Evolutionary conservation across 352 stramenopile species (phyloP).

Genomic region (Phytophthora pini): DNA sequence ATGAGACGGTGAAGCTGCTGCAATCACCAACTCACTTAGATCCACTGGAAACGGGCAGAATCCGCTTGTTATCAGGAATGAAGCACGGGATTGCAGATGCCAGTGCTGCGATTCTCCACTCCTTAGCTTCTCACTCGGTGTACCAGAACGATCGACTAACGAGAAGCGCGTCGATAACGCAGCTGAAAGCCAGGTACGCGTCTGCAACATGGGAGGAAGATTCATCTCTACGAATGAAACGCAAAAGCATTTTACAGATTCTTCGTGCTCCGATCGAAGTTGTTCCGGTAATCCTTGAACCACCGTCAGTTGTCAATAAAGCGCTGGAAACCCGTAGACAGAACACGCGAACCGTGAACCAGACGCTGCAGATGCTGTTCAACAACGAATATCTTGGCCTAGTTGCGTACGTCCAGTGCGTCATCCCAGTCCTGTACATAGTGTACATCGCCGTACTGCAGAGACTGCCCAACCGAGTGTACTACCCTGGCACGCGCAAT

Average conservation of each 20-base stretch:
- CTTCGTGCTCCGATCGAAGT: too few relatives aligned
- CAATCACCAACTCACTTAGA: neutral
- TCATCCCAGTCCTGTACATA: constrained; percentile 38
- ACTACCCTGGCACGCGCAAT: constrained; percentile 16
- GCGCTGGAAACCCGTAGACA: constrained; percentile 12
- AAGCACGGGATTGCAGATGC: neutral
- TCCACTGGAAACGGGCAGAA: neutral
- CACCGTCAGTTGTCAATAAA: too few relatives aligned
- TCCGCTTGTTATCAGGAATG: neutral
- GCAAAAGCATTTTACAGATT: neutral
- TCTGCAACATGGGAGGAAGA: too few relatives aligned
- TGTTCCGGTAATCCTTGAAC: too few relatives aligned
- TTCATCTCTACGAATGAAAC: neutral
- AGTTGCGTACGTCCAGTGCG: constrained; percentile 31
- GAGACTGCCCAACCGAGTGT: constrained; percentile 17
- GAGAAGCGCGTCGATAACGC: too few relatives aligned
- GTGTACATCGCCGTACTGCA: constrained; percentile 26
- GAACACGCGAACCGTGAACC: constrained; percentile 30
- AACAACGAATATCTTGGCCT: constrained; percentile 42
- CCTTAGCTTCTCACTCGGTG: too few relatives aligned
- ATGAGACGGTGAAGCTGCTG: neutral
- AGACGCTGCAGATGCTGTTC: constrained; percentile 40
- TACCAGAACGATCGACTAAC: too few relatives aligned
- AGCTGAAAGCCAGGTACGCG: too few relatives aligned
- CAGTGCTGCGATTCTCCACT: too few relatives aligned